A percentile compares a stretch with the other conserved stretches of the same genome.
Evolutionary conservation across 2,329 filamentous ascomycete genomes (phyloP).

Genomic region (Colletotrichum australisinense): DNA sequence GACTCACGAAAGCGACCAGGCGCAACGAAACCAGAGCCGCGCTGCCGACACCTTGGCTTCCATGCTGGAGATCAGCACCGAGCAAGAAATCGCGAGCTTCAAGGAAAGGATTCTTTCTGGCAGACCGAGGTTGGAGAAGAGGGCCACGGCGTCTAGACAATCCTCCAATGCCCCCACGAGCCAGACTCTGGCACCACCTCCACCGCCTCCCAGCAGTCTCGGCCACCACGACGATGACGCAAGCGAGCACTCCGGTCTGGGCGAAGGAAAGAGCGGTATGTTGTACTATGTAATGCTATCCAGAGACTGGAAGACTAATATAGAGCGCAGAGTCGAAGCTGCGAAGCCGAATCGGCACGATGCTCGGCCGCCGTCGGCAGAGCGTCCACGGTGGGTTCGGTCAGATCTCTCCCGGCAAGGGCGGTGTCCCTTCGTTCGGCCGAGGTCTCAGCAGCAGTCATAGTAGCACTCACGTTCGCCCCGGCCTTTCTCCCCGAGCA

Average conservation of each 20-base stretch:
- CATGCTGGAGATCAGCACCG: constrained; percentile 87
- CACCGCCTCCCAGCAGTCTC: constrained; percentile 37
- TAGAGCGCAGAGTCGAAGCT: constrained; percentile 63
- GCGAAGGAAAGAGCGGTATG: constrained; percentile 41
- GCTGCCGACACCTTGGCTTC: constrained; percentile 85
- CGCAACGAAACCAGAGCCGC: constrained; percentile 79
- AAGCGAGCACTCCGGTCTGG: constrained; percentile 57
- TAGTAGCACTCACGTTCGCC: constrained; percentile 65
- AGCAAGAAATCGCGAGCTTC: constrained; percentile 76
- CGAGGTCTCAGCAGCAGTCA: constrained; percentile 65
- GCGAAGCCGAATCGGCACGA: constrained; percentile 75
- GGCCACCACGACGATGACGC: constrained; percentile 50
- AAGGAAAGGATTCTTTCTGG: constrained; percentile 35
- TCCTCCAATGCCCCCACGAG: constrained; percentile 50
- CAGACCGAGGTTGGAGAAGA: constrained; percentile 50
- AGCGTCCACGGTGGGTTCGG: constrained; percentile 74
- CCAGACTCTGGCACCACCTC: constrained; percentile 43
- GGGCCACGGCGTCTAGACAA: constrained; percentile 52
- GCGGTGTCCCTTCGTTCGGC: constrained; percentile 61
- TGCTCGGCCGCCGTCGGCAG: constrained; percentile 74
- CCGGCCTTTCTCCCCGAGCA: constrained; percentile 63
- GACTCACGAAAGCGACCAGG: constrained; percentile 90
- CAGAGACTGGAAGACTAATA: constrained; percentile 39
- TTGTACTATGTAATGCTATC: not conserved
- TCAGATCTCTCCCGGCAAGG: constrained; percentile 66